Evolutionary conservation across 179 eudicot species (phyloP).

Genomic region (Drosera spatulata): DNA sequence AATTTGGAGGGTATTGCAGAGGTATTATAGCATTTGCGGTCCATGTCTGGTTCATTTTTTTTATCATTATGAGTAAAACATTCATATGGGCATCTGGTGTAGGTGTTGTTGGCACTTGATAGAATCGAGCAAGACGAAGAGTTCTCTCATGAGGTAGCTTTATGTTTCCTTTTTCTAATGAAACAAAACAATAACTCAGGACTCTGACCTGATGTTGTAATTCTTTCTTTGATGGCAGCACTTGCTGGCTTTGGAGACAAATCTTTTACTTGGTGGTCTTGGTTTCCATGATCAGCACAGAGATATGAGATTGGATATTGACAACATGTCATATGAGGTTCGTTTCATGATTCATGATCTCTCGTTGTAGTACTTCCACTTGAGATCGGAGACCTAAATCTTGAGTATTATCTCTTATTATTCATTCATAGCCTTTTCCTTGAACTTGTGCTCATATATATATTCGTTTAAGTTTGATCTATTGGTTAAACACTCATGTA

Average conservation of each 20-base stretch:
- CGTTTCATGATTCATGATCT: not conserved
- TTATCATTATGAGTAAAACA: too few species aligned
- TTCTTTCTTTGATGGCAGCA: constrained; percentile 36
- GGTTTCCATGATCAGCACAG: constrained; percentile 75
- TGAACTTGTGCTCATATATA: too few species aligned
- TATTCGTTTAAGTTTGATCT: too few species aligned
- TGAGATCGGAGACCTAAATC: too few species aligned
- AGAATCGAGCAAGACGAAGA: constrained; percentile 77
- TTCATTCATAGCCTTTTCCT: too few species aligned
- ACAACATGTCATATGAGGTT: constrained; percentile 88
- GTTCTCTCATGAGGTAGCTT: constrained; percentile 61
- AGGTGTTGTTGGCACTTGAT: constrained; percentile 73
- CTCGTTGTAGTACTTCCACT: too few species aligned
- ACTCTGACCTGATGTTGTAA: not conserved
- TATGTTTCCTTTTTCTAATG: not conserved
- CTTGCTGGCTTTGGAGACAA: constrained; percentile 66
- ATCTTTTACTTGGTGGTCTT: constrained; percentile 61
- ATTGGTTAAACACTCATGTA: too few species aligned
- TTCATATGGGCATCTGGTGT: constrained; percentile 3
- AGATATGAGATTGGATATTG: constrained; percentile 90
- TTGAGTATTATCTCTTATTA: too few species aligned
- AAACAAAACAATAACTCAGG: not conserved
- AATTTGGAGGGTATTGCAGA: constrained; percentile 70
- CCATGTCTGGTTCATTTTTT: too few species aligned
- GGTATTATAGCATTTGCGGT: constrained; percentile 30